Percentiles rank a stretch among this genome's conserved stretches.
Conservation (phyloP, 164 flowering plant genomes). For the Vitis labrusca region DNA sequence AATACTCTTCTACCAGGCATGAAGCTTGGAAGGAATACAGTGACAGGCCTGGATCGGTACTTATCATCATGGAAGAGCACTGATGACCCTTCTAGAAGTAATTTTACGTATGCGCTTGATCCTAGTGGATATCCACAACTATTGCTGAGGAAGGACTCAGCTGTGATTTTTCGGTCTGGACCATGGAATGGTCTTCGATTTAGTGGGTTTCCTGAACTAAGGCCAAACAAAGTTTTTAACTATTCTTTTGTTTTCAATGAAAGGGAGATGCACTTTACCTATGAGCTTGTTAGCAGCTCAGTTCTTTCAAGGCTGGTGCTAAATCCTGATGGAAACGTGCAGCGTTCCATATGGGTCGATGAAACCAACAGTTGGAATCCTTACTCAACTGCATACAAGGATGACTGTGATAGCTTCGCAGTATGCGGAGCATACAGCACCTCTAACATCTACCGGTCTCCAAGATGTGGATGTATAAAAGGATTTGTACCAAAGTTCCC, state of each 20-base stretch:
- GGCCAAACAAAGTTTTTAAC: not conserved
- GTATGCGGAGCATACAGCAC: conserved; percentile 2
- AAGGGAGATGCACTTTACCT: not conserved
- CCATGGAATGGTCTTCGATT: not conserved
- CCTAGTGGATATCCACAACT: not conserved
- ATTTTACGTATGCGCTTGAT: not conserved
- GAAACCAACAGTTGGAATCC: not conserved
- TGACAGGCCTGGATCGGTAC: not conserved
- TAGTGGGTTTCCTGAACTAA: not conserved
- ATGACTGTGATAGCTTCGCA: conserved; percentile 1
- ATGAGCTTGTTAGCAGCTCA: not conserved
- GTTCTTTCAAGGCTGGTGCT: not conserved
- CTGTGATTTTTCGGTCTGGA: not conserved
- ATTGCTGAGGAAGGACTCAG: not conserved
- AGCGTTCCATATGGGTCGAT: not conserved
- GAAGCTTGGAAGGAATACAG: not conserved
- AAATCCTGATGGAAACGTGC: not conserved
- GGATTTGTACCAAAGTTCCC: conserved; percentile 10
- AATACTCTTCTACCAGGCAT: not conserved
- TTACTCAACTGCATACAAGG: not conserved
- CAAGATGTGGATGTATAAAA: conserved; percentile 9
- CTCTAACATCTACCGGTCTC: not conserved
- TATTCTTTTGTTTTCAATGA: not conserved
- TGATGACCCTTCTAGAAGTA: not conserved
- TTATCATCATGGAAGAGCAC: no score